Conservation (phyloP, 2,329 filamentous ascomycete genomes). For the Colletotrichum cuscutae region DNA sequence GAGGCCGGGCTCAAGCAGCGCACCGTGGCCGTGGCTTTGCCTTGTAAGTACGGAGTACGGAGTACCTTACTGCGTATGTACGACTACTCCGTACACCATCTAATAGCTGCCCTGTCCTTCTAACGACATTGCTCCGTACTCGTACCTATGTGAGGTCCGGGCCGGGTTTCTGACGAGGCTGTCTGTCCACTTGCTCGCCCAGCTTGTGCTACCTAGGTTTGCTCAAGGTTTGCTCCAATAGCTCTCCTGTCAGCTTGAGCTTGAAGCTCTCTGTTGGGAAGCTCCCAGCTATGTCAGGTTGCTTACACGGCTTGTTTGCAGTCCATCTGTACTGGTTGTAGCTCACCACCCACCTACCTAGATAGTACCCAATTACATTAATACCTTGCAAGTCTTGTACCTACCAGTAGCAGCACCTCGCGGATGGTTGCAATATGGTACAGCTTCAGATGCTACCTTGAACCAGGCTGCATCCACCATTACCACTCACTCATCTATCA, state of each 20-base stretch:
- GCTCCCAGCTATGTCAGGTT: not conserved
- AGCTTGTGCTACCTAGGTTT: not conserved
- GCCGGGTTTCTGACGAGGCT: not conserved
- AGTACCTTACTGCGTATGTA: not conserved
- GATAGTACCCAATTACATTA: too few species aligned
- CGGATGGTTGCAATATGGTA: not conserved
- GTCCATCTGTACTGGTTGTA: too few species aligned
- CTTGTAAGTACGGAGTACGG: not conserved
- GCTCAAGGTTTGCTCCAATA: not conserved
- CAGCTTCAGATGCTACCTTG: not conserved
- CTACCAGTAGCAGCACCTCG: not conserved
- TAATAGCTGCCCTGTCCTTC: not conserved
- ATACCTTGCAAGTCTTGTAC: not conserved
- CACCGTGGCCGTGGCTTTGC: not conserved
- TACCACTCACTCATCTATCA: not conserved
- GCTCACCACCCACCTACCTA: not conserved
- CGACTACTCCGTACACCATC: not conserved
- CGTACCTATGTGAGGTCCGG: too few species aligned
- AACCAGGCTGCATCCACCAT: not conserved
- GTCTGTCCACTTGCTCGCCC: not conserved
- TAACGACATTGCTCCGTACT: too few species aligned
- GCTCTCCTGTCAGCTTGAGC: not conserved
- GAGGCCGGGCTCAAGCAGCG: conserved; percentile 16
- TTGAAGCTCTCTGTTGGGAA: not conserved
- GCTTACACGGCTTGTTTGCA: too few species aligned